These are phyloP conservation scores for Triglochin maritima DNA, from an alignment of 106 monocot species.

Conservation along the genomic window DNA sequence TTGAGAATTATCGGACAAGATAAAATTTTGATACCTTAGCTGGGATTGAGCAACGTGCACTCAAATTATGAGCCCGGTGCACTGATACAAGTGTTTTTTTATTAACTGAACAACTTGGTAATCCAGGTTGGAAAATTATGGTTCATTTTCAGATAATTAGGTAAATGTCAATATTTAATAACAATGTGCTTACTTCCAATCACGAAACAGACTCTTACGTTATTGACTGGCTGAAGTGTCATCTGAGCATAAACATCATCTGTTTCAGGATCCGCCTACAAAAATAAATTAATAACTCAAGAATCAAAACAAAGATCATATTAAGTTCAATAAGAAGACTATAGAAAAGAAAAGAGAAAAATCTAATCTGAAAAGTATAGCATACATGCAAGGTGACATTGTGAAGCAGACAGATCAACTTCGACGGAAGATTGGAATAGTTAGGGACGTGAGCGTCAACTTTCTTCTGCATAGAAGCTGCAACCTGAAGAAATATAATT, in stretches of 20 bases:
- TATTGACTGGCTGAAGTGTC: constrained; percentile 20
- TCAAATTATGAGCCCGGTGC: too few species aligned
- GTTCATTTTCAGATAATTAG: too few species aligned
- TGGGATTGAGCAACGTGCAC: too few species aligned
- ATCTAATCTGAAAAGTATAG: not conserved
- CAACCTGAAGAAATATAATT: constrained; percentile 6
- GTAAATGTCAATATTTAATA: too few species aligned
- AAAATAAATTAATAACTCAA: not conserved
- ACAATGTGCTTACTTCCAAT: too few species aligned
- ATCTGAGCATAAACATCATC: constrained; percentile 27
- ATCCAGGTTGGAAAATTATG: too few species aligned
- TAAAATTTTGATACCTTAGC: too few species aligned
- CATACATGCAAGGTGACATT: constrained; percentile 19
- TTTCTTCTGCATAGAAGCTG: constrained; percentile 17
- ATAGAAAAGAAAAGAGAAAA: not conserved
- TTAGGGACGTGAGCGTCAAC: constrained; percentile 11
- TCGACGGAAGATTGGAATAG: constrained; percentile 16
- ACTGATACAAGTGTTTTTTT: too few species aligned
- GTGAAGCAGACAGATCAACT: constrained; percentile 22
- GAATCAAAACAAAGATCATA: not conserved
- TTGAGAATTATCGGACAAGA: not conserved
- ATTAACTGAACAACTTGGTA: too few species aligned
- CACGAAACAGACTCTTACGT: constrained; percentile 1
- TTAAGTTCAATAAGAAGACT: not conserved
- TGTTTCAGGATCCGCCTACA: constrained; percentile 19